A percentile compares a stretch with the other conserved stretches of the same genome.
These are phyloP conservation scores for Murraya paniculata DNA, from an alignment of 345 rosid species.

Conservation along the genomic window DNA sequence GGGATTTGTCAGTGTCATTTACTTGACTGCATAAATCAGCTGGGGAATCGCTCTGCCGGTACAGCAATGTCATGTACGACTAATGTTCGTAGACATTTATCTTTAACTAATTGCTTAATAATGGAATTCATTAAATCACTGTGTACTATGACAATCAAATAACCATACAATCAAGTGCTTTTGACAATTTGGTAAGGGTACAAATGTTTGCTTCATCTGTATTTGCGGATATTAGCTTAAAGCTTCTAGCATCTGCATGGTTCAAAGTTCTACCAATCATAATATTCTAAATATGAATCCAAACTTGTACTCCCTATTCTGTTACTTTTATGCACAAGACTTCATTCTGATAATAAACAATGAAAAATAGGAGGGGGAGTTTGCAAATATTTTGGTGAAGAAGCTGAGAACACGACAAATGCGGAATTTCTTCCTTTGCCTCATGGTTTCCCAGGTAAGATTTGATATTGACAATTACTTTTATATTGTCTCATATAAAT, in stretches of 20 bases:
- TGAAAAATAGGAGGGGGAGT: conserved; percentile 75
- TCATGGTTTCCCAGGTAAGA: conserved; percentile 94
- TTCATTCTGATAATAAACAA: conserved; percentile 15
- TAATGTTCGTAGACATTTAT: neutral
- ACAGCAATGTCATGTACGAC: neutral
- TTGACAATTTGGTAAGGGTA: neutral
- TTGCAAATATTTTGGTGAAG: conserved; percentile 74
- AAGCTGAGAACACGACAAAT: conserved; percentile 86
- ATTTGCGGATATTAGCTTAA: neutral
- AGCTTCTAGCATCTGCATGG: neutral
- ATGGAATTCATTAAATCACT: neutral
- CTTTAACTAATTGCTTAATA: neutral
- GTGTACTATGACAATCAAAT: neutral
- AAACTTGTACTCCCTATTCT: conserved; percentile 2
- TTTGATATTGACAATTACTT: conserved; percentile 1
- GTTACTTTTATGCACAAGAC: neutral
- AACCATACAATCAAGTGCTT: neutral
- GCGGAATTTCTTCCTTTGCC: conserved; percentile 86
- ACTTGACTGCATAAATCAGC: neutral
- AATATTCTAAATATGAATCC: neutral
- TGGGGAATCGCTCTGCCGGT: neutral
- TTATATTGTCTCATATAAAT: neutral
- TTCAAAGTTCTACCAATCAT: neutral
- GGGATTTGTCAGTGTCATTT: neutral
- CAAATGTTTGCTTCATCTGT: neutral